Conservation (phyloP, 2,329 filamentous ascomycete genomes). For the Claviceps sp. region DNA sequence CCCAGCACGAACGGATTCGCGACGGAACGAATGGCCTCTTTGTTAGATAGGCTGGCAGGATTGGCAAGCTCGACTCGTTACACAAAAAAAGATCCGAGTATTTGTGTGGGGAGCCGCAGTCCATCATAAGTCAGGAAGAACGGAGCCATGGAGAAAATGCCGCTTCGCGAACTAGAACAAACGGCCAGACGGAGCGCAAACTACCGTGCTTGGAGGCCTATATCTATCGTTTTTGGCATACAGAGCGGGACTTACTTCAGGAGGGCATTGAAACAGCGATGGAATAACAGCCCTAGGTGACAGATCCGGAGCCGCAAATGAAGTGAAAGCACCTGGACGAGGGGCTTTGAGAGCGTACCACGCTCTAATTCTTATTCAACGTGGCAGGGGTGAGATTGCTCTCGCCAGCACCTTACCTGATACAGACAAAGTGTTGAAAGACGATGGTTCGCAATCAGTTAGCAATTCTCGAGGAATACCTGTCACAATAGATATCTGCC, state of each 20-base stretch:
- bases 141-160: neutral
- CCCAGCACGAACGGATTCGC: neutral
- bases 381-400: neutral
- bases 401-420: neutral
- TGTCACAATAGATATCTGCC: neutral
- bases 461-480: neutral
- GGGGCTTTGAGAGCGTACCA: neutral
- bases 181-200: neutral
- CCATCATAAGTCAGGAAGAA: neutral
- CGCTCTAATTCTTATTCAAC: neutral
- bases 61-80: neutral
- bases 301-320: neutral
- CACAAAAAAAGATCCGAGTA: neutral
- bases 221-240: neutral
- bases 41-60: too few relatives aligned
- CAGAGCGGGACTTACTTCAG: neutral
- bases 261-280: neutral
- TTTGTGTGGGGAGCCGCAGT: neutral
- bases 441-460: neutral
- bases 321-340: neutral
- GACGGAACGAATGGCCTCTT: neutral
- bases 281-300: neutral
- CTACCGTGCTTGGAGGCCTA: neutral
- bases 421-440: neutral
- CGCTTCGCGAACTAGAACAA: neutral